phyloP scores from a whole-genome alignment of 1,284 basidiomycete genomes.

The Melampsora larici-populina region DNA sequence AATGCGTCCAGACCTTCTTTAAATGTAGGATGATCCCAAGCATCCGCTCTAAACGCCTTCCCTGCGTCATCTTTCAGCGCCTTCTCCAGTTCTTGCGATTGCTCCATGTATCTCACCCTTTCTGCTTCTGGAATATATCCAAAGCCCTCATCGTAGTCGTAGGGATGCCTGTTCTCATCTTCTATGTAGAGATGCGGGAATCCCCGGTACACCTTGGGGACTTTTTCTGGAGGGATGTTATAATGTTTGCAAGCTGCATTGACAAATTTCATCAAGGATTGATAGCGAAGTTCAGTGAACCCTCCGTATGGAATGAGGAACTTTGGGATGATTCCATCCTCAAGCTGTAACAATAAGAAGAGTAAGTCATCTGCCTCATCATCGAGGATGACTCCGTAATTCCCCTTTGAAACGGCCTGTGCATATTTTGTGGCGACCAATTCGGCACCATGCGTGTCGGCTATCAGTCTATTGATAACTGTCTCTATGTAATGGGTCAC shows the following conservation, averaged over 20 bases:
- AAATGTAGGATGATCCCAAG: background rate
- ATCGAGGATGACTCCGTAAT: too few species aligned
- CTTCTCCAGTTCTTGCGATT: background rate
- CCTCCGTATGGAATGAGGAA: too few species aligned
- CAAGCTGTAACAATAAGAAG: too few species aligned
- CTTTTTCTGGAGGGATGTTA: background rate
- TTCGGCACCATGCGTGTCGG: too few species aligned
- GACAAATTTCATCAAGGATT: too few species aligned
- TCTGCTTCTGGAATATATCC: background rate
- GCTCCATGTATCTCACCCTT: background rate
- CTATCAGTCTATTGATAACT: too few species aligned
- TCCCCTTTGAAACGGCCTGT: too few species aligned
- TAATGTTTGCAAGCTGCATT: background rate
- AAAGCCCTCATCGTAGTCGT: background rate
- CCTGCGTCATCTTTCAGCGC: background rate
- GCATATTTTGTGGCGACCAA: too few species aligned
- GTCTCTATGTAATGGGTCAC: too few species aligned
- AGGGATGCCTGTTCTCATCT: background rate
- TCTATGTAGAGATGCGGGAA: background rate
- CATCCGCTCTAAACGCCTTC: background rate
- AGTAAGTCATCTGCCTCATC: too few species aligned
- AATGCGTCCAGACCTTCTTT: background rate
- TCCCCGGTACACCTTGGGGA: background rate
- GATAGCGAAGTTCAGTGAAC: too few species aligned
- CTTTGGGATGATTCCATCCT: too few species aligned